Evolutionary conservation across 208 protist genomes (phyloP).

Genomic region (Crithidia acanthocephali): DNA sequence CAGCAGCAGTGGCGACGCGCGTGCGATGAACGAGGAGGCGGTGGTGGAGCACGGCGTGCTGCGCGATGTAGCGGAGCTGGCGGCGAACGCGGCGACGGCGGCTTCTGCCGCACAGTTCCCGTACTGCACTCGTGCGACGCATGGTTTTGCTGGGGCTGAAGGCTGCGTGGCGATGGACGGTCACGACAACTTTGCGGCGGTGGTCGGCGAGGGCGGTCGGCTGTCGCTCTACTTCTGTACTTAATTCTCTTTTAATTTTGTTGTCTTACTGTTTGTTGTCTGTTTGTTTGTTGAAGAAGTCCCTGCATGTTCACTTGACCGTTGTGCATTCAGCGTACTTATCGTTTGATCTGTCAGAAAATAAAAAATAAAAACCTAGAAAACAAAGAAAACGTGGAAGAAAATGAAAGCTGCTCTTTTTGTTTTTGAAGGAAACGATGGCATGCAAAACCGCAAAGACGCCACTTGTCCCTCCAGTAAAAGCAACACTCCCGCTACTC

Average conservation of each 20-base stretch:
- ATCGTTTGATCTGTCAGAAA: no score
- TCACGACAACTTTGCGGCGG: slow-evolving; percentile 54
- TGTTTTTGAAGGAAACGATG: no score
- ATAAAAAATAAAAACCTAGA: no score
- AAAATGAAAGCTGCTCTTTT: no score
- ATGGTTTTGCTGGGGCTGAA: slow-evolving; percentile 7
- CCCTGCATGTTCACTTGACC: no score
- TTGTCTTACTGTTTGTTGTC: neutral
- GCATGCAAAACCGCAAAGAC: no score
- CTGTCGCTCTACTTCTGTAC: slow-evolving; percentile 36
- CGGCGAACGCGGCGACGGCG: slow-evolving; percentile 7
- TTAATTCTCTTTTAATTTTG: slow-evolving; percentile 24
- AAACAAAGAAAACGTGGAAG: no score
- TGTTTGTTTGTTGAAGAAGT: neutral
- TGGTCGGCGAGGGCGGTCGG: slow-evolving; percentile 46
- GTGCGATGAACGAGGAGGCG: neutral
- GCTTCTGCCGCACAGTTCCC: slow-evolving; percentile 6
- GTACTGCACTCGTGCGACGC: slow-evolving; percentile 20
- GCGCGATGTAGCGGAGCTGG: slow-evolving; percentile 20
- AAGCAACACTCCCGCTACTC: no score
- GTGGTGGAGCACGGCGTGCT: slow-evolving; percentile 9
- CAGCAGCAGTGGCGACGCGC: neutral
- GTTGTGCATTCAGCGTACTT: no score
- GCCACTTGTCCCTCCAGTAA: no score
- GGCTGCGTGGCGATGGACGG: slow-evolving; percentile 54